phyloP scores from a whole-genome alignment of 164 flowering plant species.

The Vitis cinerea region DNA sequence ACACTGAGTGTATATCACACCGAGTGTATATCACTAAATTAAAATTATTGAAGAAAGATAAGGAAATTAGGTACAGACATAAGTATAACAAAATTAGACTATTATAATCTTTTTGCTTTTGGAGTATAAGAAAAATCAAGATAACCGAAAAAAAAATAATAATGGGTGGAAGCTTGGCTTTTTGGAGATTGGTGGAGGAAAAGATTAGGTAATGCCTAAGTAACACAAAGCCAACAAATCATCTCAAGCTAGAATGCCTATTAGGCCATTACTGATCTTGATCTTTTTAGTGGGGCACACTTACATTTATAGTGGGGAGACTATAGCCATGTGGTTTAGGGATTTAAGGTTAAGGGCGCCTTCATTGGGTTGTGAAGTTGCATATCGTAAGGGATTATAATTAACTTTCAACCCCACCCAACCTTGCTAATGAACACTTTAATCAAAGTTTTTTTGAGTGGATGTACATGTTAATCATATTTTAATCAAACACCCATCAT shows the following conservation, averaged over 20 bases:
- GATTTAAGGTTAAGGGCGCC: neutral
- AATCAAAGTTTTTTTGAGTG: neutral
- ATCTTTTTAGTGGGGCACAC: neutral
- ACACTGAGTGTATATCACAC: no score
- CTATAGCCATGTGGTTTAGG: neutral
- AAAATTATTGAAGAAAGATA: no score
- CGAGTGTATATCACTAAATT: no score
- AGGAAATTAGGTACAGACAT: no score
- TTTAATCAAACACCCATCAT: neutral
- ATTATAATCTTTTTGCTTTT: no score
- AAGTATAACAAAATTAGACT: no score
- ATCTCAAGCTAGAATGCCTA: neutral
- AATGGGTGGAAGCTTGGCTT: neutral
- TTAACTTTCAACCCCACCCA: neutral
- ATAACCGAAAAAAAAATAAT: no score
- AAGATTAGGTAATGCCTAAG: neutral
- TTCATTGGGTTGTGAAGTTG: neutral
- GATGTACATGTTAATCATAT: slow-evolving; percentile 1
- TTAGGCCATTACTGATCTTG: neutral
- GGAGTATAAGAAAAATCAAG: no score
- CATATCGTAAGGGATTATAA: neutral
- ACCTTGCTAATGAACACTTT: neutral
- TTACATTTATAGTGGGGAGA: neutral
- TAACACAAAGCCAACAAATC: neutral
- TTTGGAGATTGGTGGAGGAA: neutral